These are phyloP conservation scores for Mycena latifolia DNA, from an alignment of 768 basidiomycete genomes.

Conservation along the genomic window DNA sequence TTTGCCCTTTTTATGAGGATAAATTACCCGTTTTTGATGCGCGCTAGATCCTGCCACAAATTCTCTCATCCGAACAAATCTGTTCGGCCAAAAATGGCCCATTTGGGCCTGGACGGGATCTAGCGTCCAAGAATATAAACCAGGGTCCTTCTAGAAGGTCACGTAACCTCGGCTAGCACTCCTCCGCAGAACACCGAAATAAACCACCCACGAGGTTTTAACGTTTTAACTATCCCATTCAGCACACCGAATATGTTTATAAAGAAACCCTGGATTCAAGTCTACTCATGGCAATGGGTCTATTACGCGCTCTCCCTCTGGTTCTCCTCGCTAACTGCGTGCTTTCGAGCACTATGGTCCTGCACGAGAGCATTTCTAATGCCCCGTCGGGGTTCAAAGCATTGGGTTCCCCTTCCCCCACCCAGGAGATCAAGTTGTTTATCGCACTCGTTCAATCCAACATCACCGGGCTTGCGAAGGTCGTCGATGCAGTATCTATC, in stretches of 20 bases:
- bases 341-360: conserved; percentile 21
- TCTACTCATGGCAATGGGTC: conserved; percentile 14
- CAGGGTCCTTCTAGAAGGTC: conserved; percentile 3
- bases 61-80: too few species aligned
- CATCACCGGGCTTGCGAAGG: conserved; percentile 14
- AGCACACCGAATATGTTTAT: conserved; percentile 16
- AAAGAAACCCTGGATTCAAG: conserved; percentile 13
- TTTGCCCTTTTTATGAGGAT: too few species aligned
- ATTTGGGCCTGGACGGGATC: neutral
- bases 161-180: conserved; percentile 12
- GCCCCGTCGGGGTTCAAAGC: conserved; percentile 11
- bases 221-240: conserved; percentile 2
- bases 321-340: conserved; percentile 3
- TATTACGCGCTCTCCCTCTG: conserved; percentile 11
- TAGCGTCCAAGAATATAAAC: conserved; percentile 1
- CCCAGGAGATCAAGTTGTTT: conserved; percentile 14
- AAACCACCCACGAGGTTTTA: neutral
- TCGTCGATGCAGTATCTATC: conserved; percentile 19
- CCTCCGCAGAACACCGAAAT: conserved; percentile 11
- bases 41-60: too few species aligned
- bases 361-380: conserved; percentile 19
- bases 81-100: too few species aligned
- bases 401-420: conserved; percentile 12
- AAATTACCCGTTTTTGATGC: too few species aligned
- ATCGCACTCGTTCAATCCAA: conserved; percentile 19